These are phyloP conservation scores for Phaffia rhodozyma DNA, from an alignment of 1,284 basidiomycete species.

Conservation along the genomic window DNA sequence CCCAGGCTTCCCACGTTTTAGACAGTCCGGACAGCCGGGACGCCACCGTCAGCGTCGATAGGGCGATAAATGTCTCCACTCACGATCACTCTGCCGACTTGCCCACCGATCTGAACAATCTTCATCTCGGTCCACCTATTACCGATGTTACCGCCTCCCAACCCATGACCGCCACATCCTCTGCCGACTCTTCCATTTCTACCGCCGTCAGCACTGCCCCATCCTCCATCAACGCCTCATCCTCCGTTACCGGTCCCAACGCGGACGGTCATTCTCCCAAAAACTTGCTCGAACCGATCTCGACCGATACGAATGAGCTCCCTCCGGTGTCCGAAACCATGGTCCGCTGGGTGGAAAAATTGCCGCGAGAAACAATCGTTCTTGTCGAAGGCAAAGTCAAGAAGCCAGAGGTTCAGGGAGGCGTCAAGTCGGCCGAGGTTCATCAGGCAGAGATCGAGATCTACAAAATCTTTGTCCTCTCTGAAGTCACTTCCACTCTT, in stretches of 20 bases:
- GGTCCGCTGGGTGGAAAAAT: constrained; percentile 39
- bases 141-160: not conserved
- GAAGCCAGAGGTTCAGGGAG: constrained; percentile 33
- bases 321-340: constrained; percentile 31
- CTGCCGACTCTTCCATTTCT: not conserved
- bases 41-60: not conserved
- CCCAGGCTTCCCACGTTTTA: not conserved
- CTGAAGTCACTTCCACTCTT: constrained; percentile 33
- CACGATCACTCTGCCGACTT: not conserved
- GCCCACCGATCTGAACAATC: not conserved
- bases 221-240: not conserved
- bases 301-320: not conserved
- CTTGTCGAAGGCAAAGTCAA: constrained; percentile 38
- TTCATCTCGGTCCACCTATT: not conserved
- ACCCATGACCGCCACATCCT: not conserved
- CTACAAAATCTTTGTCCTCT: constrained; percentile 32
- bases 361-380: constrained; percentile 40
- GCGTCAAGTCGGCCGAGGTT: constrained; percentile 36
- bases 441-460: constrained; percentile 37
- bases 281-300: not conserved
- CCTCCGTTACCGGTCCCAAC: not conserved
- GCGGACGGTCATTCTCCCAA: not conserved
- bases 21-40: not conserved
- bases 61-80: not conserved
- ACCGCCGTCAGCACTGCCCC: not conserved